These are phyloP conservation scores for Pseudogymnoascus verrucosus DNA, from an alignment of 2,329 filamentous ascomycete genomes.

Conservation along the genomic window DNA sequence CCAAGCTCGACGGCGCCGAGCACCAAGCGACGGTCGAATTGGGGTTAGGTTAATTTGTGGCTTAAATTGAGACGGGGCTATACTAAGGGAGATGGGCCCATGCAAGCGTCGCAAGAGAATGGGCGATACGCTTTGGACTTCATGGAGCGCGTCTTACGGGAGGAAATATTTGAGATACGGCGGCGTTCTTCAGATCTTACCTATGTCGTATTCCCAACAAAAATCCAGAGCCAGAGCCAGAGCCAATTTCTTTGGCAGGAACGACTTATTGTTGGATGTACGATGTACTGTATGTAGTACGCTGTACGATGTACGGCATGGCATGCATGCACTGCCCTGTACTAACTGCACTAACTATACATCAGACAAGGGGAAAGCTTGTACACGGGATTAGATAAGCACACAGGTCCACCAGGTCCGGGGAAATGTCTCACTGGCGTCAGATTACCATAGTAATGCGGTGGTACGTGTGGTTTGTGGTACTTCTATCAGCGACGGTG, in stretches of 20 bases:
- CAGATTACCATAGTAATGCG: background rate
- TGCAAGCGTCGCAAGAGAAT: background rate
- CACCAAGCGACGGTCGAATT: background rate
- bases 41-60: constrained; percentile 3
- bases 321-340: background rate
- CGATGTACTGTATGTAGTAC: too few species aligned
- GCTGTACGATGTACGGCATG: background rate
- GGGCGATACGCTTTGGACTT: background rate
- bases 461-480: background rate
- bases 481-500: background rate
- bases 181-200: background rate
- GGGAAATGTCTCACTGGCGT: background rate
- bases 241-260: background rate
- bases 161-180: background rate
- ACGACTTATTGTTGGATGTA: background rate
- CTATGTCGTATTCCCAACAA: background rate
- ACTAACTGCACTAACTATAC: background rate
- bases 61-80: constrained; percentile 6
- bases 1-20: constrained; percentile 2
- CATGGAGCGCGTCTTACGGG: background rate
- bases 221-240: background rate
- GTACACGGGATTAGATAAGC: background rate
- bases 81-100: background rate
- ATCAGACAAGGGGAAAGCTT: constrained; percentile 6
- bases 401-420: background rate